phyloP scores from a whole-genome alignment of 768 basidiomycete genomes.

The Favolaschia claudopus region DNA sequence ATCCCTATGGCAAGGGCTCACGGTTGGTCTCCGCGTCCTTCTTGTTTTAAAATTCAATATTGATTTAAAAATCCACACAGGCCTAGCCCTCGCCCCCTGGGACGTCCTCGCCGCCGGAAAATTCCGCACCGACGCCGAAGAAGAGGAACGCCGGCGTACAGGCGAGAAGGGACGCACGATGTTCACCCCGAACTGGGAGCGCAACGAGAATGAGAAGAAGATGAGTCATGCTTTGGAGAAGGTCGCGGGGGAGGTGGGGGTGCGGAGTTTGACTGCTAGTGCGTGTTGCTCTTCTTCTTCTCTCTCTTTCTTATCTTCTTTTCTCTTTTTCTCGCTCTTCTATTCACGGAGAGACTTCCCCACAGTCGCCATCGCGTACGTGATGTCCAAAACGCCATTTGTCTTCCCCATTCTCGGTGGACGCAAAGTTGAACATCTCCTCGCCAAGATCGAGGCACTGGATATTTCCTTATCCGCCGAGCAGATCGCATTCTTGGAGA shows the following conservation, averaged over 20 bases:
- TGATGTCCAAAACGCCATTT: conserved; percentile 58
- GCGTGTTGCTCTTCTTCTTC: too few relatives aligned
- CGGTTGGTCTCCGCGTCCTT: too few relatives aligned
- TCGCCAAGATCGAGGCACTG: conserved; percentile 34
- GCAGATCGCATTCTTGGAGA: conserved; percentile 31
- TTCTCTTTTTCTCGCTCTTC: conserved; percentile 21
- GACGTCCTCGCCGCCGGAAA: conserved; percentile 38
- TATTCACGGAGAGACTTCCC: too few relatives aligned
- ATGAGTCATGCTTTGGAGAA: conserved; percentile 44
- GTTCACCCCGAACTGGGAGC: conserved; percentile 38
- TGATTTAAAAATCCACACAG: background rate
- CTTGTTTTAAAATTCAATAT: background rate
- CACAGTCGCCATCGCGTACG: conserved; percentile 58
- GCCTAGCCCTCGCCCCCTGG: conserved; percentile 48
- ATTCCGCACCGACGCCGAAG: conserved; percentile 34
- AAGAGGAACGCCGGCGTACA: conserved; percentile 34
- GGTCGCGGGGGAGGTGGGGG: conserved; percentile 48
- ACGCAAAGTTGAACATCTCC: conserved; percentile 58
- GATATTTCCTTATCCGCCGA: conserved; percentile 37
- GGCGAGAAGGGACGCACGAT: conserved; percentile 48
- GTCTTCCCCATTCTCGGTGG: too few relatives aligned
- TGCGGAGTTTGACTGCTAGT: conserved; percentile 33
- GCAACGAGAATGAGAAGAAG: conserved; percentile 39
- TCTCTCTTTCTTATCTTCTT: conserved; percentile 34
- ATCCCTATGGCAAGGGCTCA: conserved; percentile 41